Percentiles rank a stretch among this genome's conserved stretches.
phyloP scores from a whole-genome alignment of 768 basidiomycete genomes.

The Tulasnella sp. region DNA sequence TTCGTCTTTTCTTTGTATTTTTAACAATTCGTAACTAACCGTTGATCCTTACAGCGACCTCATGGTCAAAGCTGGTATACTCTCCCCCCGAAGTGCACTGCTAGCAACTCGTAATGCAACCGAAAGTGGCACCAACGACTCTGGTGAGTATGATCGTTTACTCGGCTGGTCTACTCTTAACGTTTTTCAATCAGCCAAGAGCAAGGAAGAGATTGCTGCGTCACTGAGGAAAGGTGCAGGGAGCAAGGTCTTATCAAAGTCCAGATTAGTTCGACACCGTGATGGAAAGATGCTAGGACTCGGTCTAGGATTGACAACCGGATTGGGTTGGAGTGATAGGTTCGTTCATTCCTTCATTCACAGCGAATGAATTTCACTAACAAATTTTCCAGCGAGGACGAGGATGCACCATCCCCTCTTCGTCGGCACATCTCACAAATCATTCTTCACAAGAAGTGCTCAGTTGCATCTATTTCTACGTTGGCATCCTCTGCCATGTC shows the following conservation, averaged over 20 bases:
- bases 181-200: background rate
- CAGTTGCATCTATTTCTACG: constrained; percentile 5
- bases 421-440: constrained; percentile 13
- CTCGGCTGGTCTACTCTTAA: background rate
- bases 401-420: constrained; percentile 15
- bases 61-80: constrained; percentile 13
- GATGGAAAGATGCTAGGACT: constrained; percentile 17
- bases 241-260: constrained; percentile 10
- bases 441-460: constrained; percentile 12
- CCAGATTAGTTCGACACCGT: constrained; percentile 16
- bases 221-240: background rate
- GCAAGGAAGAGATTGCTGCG: constrained; percentile 3
- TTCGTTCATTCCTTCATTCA: background rate
- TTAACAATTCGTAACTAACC: too few species aligned
- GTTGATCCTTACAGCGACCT: constrained; percentile 3
- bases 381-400: constrained; percentile 8
- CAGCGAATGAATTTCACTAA: background rate
- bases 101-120: background rate
- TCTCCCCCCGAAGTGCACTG: constrained; percentile 12
- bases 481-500: constrained; percentile 4
- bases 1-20: too few species aligned
- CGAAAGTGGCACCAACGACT: background rate
- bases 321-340: constrained; percentile 19
- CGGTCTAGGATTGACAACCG: constrained; percentile 18
- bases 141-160: background rate